phyloP scores from a whole-genome alignment of 371 early-diverging fungal species.

The Mortierella sp. region DNA sequence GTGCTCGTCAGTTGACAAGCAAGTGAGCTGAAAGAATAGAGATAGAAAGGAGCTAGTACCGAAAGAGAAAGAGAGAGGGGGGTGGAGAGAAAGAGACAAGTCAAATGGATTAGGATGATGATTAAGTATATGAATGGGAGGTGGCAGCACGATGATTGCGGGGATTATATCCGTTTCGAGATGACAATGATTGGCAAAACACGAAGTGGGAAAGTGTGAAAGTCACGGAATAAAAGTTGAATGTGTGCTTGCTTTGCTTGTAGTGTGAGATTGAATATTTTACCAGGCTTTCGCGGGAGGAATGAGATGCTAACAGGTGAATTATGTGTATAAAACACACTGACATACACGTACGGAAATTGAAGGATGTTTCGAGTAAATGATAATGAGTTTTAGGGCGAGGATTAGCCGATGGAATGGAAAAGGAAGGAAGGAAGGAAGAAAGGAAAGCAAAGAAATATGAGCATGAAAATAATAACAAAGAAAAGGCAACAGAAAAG shows the following conservation, averaged over 20 bases:
- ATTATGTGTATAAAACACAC: too few relatives aligned
- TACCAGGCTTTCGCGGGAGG: too few relatives aligned
- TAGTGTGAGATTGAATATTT: too few relatives aligned
- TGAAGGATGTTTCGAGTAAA: too few relatives aligned
- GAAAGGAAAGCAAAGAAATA: background rate
- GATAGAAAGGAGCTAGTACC: background rate
- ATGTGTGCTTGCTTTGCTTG: too few relatives aligned
- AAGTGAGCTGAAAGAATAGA: background rate
- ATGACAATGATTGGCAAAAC: too few relatives aligned
- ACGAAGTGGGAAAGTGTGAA: too few relatives aligned
- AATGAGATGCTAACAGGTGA: too few relatives aligned
- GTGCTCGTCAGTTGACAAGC: constrained; percentile 17
- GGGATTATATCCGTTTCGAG: too few relatives aligned
- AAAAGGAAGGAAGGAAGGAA: background rate
- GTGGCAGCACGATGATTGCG: too few relatives aligned
- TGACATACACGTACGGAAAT: too few relatives aligned
- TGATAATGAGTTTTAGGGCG: background rate
- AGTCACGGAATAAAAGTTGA: background rate
- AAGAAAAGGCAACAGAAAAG: background rate
- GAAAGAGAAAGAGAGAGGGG: background rate
- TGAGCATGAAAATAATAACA: background rate
- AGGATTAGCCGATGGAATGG: background rate
- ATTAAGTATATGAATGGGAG: too few relatives aligned
- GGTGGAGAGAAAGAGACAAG: constrained; percentile 1
- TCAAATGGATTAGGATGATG: background rate